Evolutionary conservation across 2,329 filamentous ascomycete genomes (phyloP), one percentile per base, ranked within the genome.

Genomic region (Colletotrichum gloeosporioides): DNA sequence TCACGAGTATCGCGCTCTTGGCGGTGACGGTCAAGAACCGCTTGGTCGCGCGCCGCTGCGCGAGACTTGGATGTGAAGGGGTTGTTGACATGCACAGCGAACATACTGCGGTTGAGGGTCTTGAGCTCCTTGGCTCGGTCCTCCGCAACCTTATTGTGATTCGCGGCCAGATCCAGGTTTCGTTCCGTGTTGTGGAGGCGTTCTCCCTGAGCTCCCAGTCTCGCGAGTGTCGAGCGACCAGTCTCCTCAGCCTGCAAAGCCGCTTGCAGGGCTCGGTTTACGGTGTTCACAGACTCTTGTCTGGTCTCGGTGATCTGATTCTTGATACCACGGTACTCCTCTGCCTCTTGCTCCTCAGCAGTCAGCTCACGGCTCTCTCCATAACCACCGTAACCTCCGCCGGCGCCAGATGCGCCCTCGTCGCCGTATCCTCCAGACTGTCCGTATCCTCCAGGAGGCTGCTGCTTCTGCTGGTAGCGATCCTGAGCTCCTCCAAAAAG

Each of bases 31-130:
- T 93, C 92, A 81, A 98, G 87, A 61, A 95, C 90, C 71, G 91
- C 89, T 67, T 93, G 88, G 78, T 97, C 95, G 55, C 92, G 90
- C 73, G 91, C 92, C 71, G 89, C 88, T 32, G 90, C 90, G 61
- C 93, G 90, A 79, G 90, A 90, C 77, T 91, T 92, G 16, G 92
- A 92, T 0, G 95, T 97, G 83, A 98, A 95, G 0, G 94, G 94
- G 80, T 95, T 95, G 69, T 89, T 88, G 31, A 96, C 93, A 81
- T 96, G 94, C 27, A 96, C 91, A 7, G 95, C 94, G 82, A 98
- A 98, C 95, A 98, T 98, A 87, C 93, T 96, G 78, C 94, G 90
- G 85, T 98, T 98, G 66, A 98, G 88, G 1, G 92, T 95, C 87
- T 96, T 96, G 49, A 98, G 88, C 82, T 98, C 95, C 64, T 92